Conservation (phyloP, 495 filamentous ascomycete species). For the Aspergillus asperescens region DNA sequence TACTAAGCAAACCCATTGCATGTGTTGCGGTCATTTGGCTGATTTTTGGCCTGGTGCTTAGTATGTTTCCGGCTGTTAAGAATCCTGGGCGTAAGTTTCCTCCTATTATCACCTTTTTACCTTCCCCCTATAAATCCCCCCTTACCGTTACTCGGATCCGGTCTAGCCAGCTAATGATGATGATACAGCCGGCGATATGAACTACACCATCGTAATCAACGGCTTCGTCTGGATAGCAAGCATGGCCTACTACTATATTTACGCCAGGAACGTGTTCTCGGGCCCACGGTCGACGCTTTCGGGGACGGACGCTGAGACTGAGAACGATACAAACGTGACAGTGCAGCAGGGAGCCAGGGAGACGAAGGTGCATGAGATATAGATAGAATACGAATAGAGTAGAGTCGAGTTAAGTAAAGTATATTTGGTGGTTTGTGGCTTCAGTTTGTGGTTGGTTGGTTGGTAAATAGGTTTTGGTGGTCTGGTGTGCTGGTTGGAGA, state of each 20-base stretch:
- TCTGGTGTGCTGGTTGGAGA: too few relatives aligned
- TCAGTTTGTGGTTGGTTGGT: too few relatives aligned
- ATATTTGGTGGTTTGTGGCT: too few relatives aligned
- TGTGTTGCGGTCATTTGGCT: constrained; percentile 49
- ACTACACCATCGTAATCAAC: constrained; percentile 64
- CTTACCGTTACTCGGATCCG: neutral
- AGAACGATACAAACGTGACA: too few relatives aligned
- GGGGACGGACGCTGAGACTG: neutral
- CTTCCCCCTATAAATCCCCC: too few relatives aligned
- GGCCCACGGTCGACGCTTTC: constrained; percentile 67
- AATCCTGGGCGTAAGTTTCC: constrained; percentile 41
- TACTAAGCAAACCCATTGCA: constrained; percentile 44
- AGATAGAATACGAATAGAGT: too few relatives aligned
- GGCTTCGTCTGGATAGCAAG: constrained; percentile 57
- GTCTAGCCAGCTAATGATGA: neutral
- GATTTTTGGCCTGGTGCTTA: constrained; percentile 48
- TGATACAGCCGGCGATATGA: constrained; percentile 50
- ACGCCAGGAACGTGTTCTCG: constrained; percentile 66
- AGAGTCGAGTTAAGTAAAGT: too few relatives aligned
- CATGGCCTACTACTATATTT: constrained; percentile 58
- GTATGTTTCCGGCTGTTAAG: constrained; percentile 52
- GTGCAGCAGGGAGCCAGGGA: too few relatives aligned
- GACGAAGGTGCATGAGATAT: too few relatives aligned
- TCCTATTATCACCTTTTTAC: too few relatives aligned
- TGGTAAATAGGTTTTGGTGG: too few relatives aligned